phyloP scores from a whole-genome alignment of 1,139 yeast genomes.

The Entelexis sorbosivorans region DNA sequence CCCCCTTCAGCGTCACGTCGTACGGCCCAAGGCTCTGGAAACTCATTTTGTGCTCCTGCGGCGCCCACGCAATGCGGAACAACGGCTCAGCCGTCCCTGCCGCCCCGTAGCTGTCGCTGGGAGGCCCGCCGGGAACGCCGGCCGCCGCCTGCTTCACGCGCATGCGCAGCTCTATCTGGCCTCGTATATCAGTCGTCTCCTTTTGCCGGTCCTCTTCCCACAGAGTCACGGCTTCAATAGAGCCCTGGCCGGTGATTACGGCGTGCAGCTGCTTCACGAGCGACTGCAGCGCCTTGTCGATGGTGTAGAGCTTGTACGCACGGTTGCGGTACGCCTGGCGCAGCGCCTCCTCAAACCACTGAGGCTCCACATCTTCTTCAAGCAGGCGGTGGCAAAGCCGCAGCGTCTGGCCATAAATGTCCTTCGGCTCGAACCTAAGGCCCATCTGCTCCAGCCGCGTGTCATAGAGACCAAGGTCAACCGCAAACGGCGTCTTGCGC shows the following conservation, averaged over 20 bases:
- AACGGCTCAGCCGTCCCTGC: slow-evolving; percentile 60
- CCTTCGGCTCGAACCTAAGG: slow-evolving; percentile 56
- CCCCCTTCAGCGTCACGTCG: slow-evolving; percentile 74
- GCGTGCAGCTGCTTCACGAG: slow-evolving; percentile 79
- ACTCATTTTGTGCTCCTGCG: slow-evolving; percentile 42
- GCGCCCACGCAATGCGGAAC: slow-evolving; percentile 74
- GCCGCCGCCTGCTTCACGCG: slow-evolving; percentile 74
- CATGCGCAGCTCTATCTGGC: slow-evolving; percentile 83
- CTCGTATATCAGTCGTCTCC: slow-evolving; percentile 51
- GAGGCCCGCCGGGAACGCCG: slow-evolving; percentile 16
- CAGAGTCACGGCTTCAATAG: slow-evolving; percentile 67
- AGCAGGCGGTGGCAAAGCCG: slow-evolving; percentile 62
- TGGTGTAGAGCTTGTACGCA: slow-evolving; percentile 84
- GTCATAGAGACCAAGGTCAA: slow-evolving; percentile 71
- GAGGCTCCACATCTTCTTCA: slow-evolving; percentile 87
- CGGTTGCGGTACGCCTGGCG: slow-evolving; percentile 91
- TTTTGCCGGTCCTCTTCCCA: slow-evolving; percentile 70
- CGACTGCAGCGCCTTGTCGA: slow-evolving; percentile 86
- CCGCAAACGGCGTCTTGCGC: slow-evolving; percentile 70
- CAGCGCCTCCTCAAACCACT: slow-evolving; percentile 87
- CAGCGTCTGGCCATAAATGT: slow-evolving; percentile 68
- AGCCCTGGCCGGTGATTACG: slow-evolving; percentile 67
- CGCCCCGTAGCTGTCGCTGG: slow-evolving; percentile 8
- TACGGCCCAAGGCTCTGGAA: slow-evolving; percentile 67
- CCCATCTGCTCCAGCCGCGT: slow-evolving; percentile 76